Evolutionary conservation across 495 filamentous ascomycete species (phyloP), one percentile per base, ranked within the genome.

Genomic region (Talaromyces nanjingensis): DNA sequence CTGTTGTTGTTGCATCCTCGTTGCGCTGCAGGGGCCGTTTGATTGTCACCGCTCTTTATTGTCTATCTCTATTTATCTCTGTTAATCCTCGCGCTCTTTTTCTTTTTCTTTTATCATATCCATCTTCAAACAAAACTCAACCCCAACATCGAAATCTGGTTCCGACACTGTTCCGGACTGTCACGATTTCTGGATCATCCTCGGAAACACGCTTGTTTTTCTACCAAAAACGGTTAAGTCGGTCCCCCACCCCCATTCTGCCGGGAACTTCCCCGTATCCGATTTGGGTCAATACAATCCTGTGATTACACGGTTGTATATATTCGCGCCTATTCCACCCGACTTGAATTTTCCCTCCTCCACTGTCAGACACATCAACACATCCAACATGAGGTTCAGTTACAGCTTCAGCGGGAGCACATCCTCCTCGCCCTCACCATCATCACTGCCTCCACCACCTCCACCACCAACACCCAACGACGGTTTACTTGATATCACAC

Each of bases 401-500:
- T 78, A 73, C 70, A 78, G 76, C 68, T 76, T 72, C 63, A 72
- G 74, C 68, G 63, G 62, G 45, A 63, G 65, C 57, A 57, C 56
- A 7, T 37, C 57, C n/a, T 74, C 71, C 7, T 72, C 72, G 27
- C 73, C 70, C 45, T 76, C 72, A 47, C 72, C 76, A 8, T 70
- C 68, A 29, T 66, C 74, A 55, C 74, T 73, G 2, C 71, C 70
- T 33, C 71, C 70, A 27, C 76, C 77, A 14, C 74, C 74, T 6
- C 72, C 77, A 20, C 77, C 78, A 20, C 76, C 76, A 24, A 74
- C 77, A 6, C 76, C 74, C 20, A 72, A 60, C 65, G 72, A 79
- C 69, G 70, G 71, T 42, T 68, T 80, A 12, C 71, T 74, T 59
- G 78, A 81, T 60, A 78, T 81, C 69, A 71, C 70, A 29, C 78